These are phyloP conservation scores for Ettlia oleoabundans DNA, from an alignment of 139 green algal genomes.

Conservation along the genomic window DNA sequence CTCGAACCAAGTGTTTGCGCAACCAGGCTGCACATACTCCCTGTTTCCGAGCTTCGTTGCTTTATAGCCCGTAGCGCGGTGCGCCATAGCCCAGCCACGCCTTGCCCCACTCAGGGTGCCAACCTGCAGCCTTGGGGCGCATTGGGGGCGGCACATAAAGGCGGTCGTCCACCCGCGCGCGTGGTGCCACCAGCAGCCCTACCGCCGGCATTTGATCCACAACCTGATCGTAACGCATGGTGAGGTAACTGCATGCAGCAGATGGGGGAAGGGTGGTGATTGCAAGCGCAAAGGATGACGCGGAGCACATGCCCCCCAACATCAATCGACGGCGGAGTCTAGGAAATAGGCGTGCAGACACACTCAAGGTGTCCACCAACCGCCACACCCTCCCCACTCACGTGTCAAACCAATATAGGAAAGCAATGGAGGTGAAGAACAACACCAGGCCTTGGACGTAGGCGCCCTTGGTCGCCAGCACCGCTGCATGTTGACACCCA, in stretches of 20 bases:
- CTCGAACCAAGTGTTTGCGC: not conserved
- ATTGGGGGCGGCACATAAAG: conserved; percentile 44
- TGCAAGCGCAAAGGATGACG: not conserved
- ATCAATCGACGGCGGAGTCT: too few species aligned
- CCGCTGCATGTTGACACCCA: conserved; percentile 3
- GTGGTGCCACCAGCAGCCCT: conserved; percentile 19
- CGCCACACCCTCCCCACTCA: not conserved
- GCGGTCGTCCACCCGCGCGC: conserved; percentile 25
- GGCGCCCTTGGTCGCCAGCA: conserved; percentile 56
- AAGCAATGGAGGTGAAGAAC: conserved; percentile 35
- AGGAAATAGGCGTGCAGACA: too few species aligned
- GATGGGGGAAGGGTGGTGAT: not conserved
- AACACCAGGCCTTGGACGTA: conserved; percentile 40
- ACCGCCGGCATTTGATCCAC: conserved; percentile 12
- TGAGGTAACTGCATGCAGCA: conserved; percentile 20
- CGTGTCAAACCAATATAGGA: conserved; percentile 47
- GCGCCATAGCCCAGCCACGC: conserved; percentile 39
- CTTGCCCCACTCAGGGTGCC: conserved; percentile 41
- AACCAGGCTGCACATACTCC: not conserved
- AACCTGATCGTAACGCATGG: conserved; percentile 31
- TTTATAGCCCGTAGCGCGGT: conserved; percentile 27
- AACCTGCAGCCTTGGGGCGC: conserved; percentile 30
- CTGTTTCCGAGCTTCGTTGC: conserved; percentile 34
- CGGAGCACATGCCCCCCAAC: too few species aligned
- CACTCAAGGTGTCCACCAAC: not conserved